phyloP scores from a whole-genome alignment of 2,329 filamentous ascomycete species.

The Pyricularia sp. region DNA sequence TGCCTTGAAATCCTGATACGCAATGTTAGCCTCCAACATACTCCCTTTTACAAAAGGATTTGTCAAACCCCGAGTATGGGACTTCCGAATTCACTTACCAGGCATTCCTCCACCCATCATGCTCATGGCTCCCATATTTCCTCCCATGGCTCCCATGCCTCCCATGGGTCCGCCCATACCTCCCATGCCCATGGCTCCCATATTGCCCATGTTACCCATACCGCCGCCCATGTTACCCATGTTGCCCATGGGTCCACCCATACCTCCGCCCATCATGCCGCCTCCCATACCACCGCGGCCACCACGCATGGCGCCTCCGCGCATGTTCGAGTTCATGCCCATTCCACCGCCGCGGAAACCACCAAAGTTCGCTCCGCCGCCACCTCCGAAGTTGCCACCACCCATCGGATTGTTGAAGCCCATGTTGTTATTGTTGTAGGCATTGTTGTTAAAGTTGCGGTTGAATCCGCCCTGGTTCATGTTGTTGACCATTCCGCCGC shows the following conservation, averaged over 20 bases:
- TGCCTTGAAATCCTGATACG: conserved; percentile 52
- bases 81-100: conserved; percentile 30
- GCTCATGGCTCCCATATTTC: conserved; percentile 31
- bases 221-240: conserved; percentile 26
- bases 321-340: conserved; percentile 36
- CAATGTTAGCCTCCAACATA: conserved; percentile 8
- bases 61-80: not conserved
- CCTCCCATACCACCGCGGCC: conserved; percentile 32
- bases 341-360: conserved; percentile 39
- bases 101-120: conserved; percentile 47
- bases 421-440: conserved; percentile 7
- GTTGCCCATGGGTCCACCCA: conserved; percentile 29
- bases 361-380: conserved; percentile 33
- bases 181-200: conserved; percentile 30
- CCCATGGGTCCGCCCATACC: conserved; percentile 40
- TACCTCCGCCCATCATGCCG: conserved; percentile 37
- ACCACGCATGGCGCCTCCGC: conserved; percentile 41
- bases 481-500: conserved; percentile 6
- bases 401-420: conserved; percentile 12
- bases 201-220: conserved; percentile 30
- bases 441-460: conserved; percentile 16
- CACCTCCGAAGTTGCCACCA: conserved; percentile 29
- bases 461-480: conserved; percentile 13
- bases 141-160: conserved; percentile 30
- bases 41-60: not conserved